phyloP scores from a whole-genome alignment of 495 filamentous ascomycete species.

The Podospora comata region DNA sequence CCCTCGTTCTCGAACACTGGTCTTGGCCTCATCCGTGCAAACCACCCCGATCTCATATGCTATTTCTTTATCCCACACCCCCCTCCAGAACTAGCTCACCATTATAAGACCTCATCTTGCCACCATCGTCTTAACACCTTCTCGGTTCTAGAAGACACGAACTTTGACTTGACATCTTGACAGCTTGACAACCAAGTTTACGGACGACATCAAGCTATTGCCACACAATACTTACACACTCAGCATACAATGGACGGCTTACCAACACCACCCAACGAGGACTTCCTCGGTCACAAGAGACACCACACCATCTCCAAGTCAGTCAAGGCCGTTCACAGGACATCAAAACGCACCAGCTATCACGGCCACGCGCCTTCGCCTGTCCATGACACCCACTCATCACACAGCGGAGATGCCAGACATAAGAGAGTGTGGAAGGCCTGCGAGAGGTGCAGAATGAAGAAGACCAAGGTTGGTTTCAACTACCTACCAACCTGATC shows the following conservation, averaged over 20 bases:
- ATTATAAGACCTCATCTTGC: not conserved
- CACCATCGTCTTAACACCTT: not conserved
- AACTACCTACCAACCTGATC: not conserved
- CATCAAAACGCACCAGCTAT: conserved; percentile 31
- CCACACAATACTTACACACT: not conserved
- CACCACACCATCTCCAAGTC: conserved; percentile 30
- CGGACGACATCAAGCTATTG: no score
- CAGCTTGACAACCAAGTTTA: not conserved
- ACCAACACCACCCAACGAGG: conserved; percentile 48
- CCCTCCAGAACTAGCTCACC: not conserved
- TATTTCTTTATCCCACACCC: not conserved
- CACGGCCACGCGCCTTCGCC: conserved; percentile 33
- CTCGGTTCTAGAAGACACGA: not conserved
- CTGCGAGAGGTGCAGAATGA: conserved; percentile 67
- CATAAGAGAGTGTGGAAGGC: conserved; percentile 69
- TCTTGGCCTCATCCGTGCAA: not conserved
- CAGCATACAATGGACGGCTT: conserved; percentile 42
- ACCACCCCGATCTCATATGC: not conserved
- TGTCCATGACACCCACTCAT: conserved; percentile 27
- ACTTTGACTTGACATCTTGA: not conserved
- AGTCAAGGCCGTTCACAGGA: conserved; percentile 31
- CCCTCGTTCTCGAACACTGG: conserved; percentile 4
- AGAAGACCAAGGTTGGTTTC: conserved; percentile 62
- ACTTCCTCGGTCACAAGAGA: conserved; percentile 35
- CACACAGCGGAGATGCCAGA: conserved; percentile 42